Percentiles rank a stretch among this genome's conserved stretches.
These are phyloP conservation scores for Ganoderma resinaceum DNA, from an alignment of 1,284 basidiomycete species.

Conservation along the genomic window DNA sequence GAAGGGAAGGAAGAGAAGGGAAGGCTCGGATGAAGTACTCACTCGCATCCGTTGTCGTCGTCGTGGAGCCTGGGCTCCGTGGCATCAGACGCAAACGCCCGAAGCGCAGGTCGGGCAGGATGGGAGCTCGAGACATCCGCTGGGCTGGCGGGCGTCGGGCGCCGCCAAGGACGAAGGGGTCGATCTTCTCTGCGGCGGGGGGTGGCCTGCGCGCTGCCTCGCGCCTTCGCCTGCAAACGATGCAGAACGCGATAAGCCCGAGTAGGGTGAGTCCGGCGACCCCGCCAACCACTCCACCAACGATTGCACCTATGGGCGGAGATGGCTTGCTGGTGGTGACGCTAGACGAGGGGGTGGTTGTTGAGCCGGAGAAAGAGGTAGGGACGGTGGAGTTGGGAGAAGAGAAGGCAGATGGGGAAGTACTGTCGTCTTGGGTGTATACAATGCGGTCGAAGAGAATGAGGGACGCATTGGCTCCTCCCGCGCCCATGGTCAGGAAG, in stretches of 20 bases:
- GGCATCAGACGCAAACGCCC: conserved; percentile 9
- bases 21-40: not conserved
- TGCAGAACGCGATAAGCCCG: not conserved
- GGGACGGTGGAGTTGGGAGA: not conserved
- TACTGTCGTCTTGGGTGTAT: conserved; percentile 14
- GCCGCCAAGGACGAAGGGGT: conserved; percentile 8
- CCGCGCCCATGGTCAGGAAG: conserved; percentile 9
- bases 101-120: conserved; percentile 8
- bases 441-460: conserved; percentile 25
- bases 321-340: not conserved
- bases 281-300: conserved; percentile 11
- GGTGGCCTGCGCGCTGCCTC: not conserved
- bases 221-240: not conserved
- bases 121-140: not conserved
- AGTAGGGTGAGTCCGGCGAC: not conserved
- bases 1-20: not conserved
- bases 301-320: conserved; percentile 4
- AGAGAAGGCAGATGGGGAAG: not conserved
- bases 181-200: not conserved
- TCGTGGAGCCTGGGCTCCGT: not conserved
- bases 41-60: conserved; percentile 6
- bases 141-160: not conserved
- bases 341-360: not conserved
- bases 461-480: conserved; percentile 16
- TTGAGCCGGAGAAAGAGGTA: not conserved